Percentiles rank a stretch among this genome's conserved stretches.
phyloP scores from a whole-genome alignment of 2,329 filamentous ascomycete genomes.

The Aspergillus alliaceus region DNA sequence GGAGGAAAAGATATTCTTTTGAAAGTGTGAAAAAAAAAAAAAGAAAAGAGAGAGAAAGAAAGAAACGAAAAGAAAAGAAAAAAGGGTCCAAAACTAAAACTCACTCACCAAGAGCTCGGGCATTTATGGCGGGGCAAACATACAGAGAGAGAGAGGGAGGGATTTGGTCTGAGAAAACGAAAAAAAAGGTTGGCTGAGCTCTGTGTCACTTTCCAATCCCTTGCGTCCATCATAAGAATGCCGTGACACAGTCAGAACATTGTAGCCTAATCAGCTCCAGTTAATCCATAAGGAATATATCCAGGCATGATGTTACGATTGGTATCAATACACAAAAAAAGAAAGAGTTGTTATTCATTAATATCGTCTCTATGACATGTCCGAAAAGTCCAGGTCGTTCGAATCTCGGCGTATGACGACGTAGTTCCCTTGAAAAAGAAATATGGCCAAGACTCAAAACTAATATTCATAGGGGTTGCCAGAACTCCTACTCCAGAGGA shows the following conservation, averaged over 20 bases:
- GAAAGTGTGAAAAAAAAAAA: not conserved
- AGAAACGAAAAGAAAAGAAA: not conserved
- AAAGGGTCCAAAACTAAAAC: not conserved
- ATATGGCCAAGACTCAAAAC: not conserved
- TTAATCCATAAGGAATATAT: too few species aligned
- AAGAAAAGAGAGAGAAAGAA: not conserved
- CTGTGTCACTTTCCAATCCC: not conserved
- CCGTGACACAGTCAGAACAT: not conserved
- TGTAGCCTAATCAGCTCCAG: not conserved
- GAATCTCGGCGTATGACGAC: not conserved
- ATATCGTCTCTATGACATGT: not conserved
- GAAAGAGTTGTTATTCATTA: not conserved
- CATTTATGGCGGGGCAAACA: slow-evolving; percentile 1
- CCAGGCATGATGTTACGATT: not conserved
- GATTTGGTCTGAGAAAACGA: not conserved
- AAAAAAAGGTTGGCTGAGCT: not conserved
- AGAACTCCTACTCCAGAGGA: not conserved
- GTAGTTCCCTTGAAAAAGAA: not conserved
- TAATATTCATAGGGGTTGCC: not conserved
- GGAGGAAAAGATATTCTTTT: not conserved
- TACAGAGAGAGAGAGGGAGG: not conserved
- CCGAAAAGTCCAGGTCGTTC: not conserved
- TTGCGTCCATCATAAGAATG: not conserved
- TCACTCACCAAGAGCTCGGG: not conserved
- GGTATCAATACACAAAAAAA: not conserved